Base-by-base conservation (phyloP, 495 filamentous ascomycete species). In the Penicillium coffeae region DNA sequence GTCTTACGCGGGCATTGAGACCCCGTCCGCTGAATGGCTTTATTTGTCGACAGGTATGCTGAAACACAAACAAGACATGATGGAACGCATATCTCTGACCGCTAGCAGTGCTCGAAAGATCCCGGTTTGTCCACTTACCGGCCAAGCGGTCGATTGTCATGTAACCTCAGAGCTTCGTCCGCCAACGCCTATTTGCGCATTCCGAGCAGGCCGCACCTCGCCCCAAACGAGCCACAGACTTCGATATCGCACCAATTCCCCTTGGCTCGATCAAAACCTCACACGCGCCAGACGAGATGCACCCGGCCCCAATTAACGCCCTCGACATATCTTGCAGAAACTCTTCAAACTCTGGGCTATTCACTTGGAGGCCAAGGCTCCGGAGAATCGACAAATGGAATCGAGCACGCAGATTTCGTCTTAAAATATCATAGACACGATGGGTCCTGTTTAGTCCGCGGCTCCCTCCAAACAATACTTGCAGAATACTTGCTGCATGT, bases 1-100 rank as follows among this genome's bases (percentile, higher is more conserved):
- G 62, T 62, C 64, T 65, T 64, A 66, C 62, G 64, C 61, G 67
- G 63, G 56, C 64, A 54, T 52, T 71, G 52, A 71, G 62, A 69
- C 56, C 66, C 53, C 53, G 55, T 45, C 65, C 64, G 35, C 47
- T 58, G 51, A 36, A 55, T 38, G 49, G 52, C 50, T 52, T 52
- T 54, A 38, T 35, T 37, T 62, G 58, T 42, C 54, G 36, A 35
- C 63, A 68, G 64, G 66, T 68, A 67, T 35, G 34, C 33, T 30
- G 18, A 32, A 25, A 37, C 10, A 5, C 10, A 10, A 10, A 30
- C 5, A 30, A 4, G 25, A 30, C 4, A 30, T 4, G 5, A 5
- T 30, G 25, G 25, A 30, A 5, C 5, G 25, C 25, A 5, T 30
- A 10, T 4, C 5, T 10, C 25, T 30, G 10, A 30, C 25, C 25